Evolutionary conservation across 176 grass and related monocot genomes (phyloP).

Genomic region (Metroxylon sagu): DNA sequence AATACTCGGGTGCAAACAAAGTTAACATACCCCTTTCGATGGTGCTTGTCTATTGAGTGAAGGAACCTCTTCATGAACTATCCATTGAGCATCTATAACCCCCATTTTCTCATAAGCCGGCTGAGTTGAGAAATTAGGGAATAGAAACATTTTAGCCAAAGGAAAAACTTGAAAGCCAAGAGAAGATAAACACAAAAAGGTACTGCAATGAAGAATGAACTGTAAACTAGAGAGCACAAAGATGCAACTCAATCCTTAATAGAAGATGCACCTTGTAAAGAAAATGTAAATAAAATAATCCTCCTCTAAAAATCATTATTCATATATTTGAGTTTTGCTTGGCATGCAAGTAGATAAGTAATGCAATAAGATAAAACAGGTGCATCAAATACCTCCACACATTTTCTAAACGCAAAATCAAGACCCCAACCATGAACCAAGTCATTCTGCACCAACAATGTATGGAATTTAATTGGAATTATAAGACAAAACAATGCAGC

Average conservation of each 20-base stretch:
- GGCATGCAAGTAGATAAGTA: background rate
- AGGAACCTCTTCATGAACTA: constrained; percentile 85
- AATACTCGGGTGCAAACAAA: background rate
- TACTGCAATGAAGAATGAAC: background rate
- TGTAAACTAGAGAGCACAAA: background rate
- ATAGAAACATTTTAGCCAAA: background rate
- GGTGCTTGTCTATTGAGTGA: constrained; percentile 89
- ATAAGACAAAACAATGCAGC: too few species aligned
- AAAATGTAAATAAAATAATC: background rate
- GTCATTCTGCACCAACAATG: constrained; percentile 62
- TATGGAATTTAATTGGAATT: too few species aligned
- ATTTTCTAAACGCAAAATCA: constrained; percentile 93
- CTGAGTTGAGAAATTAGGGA: constrained; percentile 20
- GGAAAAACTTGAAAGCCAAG: too few species aligned
- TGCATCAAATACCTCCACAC: constrained; percentile 64
- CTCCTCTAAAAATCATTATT: too few species aligned
- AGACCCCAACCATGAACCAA: constrained; percentile 99
- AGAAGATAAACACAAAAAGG: too few species aligned
- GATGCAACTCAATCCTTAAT: too few species aligned
- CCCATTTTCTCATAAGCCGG: constrained; percentile 99
- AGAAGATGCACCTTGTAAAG: background rate
- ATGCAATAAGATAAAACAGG: background rate
- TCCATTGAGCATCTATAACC: constrained; percentile 98
- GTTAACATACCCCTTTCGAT: constrained; percentile 77
- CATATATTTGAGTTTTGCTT: too few species aligned